Evolutionary conservation across 768 basidiomycete species (phyloP).

Genomic region (Amanita rubescens): DNA sequence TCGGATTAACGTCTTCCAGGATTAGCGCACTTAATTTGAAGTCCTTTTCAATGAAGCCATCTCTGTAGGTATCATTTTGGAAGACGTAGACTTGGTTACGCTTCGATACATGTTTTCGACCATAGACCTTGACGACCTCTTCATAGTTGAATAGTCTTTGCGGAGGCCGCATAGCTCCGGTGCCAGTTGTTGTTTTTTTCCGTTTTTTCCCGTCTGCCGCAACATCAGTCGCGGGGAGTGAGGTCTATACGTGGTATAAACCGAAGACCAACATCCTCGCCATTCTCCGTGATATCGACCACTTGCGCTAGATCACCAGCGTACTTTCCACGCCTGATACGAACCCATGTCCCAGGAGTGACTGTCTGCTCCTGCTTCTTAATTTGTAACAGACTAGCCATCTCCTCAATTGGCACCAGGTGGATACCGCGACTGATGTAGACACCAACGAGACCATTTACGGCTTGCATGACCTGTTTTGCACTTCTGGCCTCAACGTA

Average conservation of each 20-base stretch:
- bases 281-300: slow-evolving; percentile 87
- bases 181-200: slow-evolving; percentile 49
- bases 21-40: slow-evolving; percentile 74
- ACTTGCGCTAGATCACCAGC: slow-evolving; percentile 94
- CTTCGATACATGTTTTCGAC: slow-evolving; percentile 67
- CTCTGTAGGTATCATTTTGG: slow-evolving; percentile 87
- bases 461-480: slow-evolving; percentile 77
- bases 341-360: slow-evolving; percentile 87
- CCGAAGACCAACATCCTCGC: slow-evolving; percentile 87
- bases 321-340: slow-evolving; percentile 90
- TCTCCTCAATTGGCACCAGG: slow-evolving; percentile 93
- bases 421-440: slow-evolving; percentile 77
- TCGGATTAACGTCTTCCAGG: slow-evolving; percentile 88
- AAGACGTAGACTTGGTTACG: slow-evolving; percentile 77
- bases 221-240: slow-evolving; percentile 77
- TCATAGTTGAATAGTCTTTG: slow-evolving; percentile 92
- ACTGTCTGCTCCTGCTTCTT: slow-evolving; percentile 90
- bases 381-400: slow-evolving; percentile 92
- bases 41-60: slow-evolving; percentile 96
- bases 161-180: slow-evolving; percentile 71
- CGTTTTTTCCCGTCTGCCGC: slow-evolving; percentile 65
- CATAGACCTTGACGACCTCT: slow-evolving; percentile 83
- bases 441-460: slow-evolving; percentile 87
- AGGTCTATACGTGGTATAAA: slow-evolving; percentile 98
- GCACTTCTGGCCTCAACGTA: slow-evolving; percentile 92